Conservation (phyloP, 495 filamentous ascomycete species). For the Aspergillus heteromorphus region DNA sequence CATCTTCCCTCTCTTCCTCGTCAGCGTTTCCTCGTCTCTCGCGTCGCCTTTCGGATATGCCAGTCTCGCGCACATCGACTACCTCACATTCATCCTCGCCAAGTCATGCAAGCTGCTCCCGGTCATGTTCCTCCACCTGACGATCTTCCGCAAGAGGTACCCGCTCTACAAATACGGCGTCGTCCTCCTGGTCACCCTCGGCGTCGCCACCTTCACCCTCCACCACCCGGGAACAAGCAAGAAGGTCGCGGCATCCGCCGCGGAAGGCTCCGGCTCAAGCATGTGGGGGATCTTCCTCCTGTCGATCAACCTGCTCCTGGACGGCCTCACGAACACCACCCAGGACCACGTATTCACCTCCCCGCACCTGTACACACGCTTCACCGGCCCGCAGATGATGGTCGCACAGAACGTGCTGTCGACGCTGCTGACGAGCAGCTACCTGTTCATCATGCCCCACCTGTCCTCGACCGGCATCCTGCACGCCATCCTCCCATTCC, state of each 20-base stretch:
- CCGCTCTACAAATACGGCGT: conserved; percentile 96
- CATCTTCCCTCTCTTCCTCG: conserved; percentile 72
- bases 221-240: conserved; percentile 69
- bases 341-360: conserved; percentile 90
- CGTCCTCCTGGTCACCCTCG: conserved; percentile 80
- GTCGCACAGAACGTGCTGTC: conserved; percentile 89
- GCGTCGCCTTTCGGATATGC: conserved; percentile 95
- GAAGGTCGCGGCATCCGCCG: conserved; percentile 51
- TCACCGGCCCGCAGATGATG: conserved; percentile 98
- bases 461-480: conserved; percentile 61
- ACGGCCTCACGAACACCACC: conserved; percentile 92
- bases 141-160: conserved; percentile 83
- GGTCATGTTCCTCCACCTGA: conserved; percentile 94
- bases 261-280: conserved; percentile 46
- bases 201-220: conserved; percentile 92
- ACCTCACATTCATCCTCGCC: conserved; percentile 96
- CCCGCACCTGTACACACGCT: conserved; percentile 56
- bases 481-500: conserved; percentile 60
- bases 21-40: conserved; percentile 81
- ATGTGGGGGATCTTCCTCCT: conserved; percentile 79
- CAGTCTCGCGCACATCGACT: conserved; percentile 89
- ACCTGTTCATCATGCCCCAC: conserved; percentile 74
- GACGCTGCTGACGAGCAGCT: conserved; percentile 65
- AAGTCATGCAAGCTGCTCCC: conserved; percentile 97
- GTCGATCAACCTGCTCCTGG: conserved; percentile 88